phyloP scores from a whole-genome alignment of 2,329 filamentous ascomycete genomes.

The Venturia asperata region DNA sequence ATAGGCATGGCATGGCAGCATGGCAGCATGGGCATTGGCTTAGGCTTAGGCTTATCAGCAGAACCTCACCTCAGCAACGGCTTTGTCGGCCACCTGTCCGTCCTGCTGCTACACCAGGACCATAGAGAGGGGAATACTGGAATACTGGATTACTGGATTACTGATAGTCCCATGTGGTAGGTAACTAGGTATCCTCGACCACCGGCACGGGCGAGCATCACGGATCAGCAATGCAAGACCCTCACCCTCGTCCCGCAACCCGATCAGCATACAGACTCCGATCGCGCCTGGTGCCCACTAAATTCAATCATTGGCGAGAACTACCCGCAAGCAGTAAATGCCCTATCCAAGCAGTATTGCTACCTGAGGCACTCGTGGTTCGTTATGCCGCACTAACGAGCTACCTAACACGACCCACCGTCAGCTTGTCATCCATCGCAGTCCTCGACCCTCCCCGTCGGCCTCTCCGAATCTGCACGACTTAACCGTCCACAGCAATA shows the following conservation, averaged over 20 bases:
- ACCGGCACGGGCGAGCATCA: too few relatives aligned
- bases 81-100: not conserved
- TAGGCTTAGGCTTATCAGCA: slow-evolving; percentile 6
- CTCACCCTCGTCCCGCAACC: not conserved
- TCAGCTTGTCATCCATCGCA: not conserved
- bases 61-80: not conserved
- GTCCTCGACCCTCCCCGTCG: not conserved
- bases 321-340: not conserved
- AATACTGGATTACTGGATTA: too few relatives aligned
- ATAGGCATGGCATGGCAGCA: too few relatives aligned
- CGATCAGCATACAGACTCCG: not conserved
- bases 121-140: too few relatives aligned
- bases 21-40: too few relatives aligned
- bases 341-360: not conserved
- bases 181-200: too few relatives aligned
- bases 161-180: too few relatives aligned
- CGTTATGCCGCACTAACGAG: too few relatives aligned
- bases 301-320: too few relatives aligned
- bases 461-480: not conserved
- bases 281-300: not conserved
- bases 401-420: too few relatives aligned
- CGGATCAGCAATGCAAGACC: too few relatives aligned
- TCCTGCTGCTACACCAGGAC: not conserved
- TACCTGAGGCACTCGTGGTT: too few relatives aligned
- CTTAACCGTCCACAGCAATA: not conserved